These are phyloP conservation scores for Linum tenue DNA, from an alignment of 345 rosid genomes.

Conservation along the genomic window DNA sequence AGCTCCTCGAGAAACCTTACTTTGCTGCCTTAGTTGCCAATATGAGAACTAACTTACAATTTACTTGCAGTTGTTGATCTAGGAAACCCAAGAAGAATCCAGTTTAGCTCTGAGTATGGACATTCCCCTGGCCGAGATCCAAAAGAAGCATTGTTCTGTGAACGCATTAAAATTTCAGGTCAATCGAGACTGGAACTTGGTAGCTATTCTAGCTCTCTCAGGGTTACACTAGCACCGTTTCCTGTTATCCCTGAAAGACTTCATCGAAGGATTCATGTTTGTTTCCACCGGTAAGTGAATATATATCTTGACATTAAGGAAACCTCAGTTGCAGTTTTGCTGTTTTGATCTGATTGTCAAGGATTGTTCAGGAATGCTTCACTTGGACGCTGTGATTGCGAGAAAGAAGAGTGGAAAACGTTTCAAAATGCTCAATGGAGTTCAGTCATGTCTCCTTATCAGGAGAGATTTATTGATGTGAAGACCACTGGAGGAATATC, in stretches of 20 bases:
- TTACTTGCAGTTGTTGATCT: constrained; percentile 40
- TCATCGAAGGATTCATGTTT: constrained; percentile 56
- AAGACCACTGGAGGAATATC: constrained; percentile 42
- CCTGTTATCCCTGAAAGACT: constrained; percentile 40
- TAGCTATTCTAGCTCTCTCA: constrained; percentile 56
- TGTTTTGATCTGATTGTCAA: constrained; percentile 2
- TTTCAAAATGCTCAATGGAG: constrained; percentile 63
- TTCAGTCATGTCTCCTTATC: constrained; percentile 70
- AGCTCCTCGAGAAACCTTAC: no score
- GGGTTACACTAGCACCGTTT: constrained; percentile 49
- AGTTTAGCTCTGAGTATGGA: constrained; percentile 25
- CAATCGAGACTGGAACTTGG: constrained; percentile 43
- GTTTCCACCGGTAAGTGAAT: constrained; percentile 64
- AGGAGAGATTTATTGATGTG: constrained; percentile 57
- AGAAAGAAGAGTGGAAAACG: constrained; percentile 57
- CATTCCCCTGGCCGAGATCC: constrained; percentile 16
- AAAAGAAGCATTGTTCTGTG: constrained; percentile 41
- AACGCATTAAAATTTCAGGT: constrained; percentile 69
- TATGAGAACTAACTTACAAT: constrained; percentile 2
- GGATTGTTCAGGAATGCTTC: constrained; percentile 57
- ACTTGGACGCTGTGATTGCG: constrained; percentile 55
- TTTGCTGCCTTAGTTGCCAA: no score
- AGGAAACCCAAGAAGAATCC: constrained; percentile 37
- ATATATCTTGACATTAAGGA: not conserved
- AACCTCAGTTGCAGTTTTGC: not conserved